phyloP scores from a whole-genome alignment of 176 grass and related monocot species.

The Metroxylon sagu region DNA sequence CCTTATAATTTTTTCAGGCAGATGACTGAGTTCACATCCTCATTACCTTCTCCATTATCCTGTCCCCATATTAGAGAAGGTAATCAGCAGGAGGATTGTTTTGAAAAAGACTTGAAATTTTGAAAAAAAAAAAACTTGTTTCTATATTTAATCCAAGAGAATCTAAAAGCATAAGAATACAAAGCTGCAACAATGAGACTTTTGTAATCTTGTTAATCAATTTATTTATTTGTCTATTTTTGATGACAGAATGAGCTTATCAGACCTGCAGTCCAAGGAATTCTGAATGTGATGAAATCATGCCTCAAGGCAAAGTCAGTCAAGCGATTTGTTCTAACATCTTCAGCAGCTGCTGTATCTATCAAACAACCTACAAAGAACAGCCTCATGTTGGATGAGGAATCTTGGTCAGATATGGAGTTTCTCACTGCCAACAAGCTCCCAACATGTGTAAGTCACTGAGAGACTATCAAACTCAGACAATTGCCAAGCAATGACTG shows the following conservation, averaged over 20 bases:
- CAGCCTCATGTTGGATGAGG: slow-evolving; percentile 48
- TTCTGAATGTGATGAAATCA: slow-evolving; percentile 57
- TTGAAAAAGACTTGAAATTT: too few species aligned
- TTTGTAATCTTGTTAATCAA: neutral
- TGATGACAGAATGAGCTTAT: slow-evolving; percentile 46
- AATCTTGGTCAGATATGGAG: slow-evolving; percentile 50
- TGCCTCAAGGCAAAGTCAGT: slow-evolving; percentile 55
- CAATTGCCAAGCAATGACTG: too few species aligned
- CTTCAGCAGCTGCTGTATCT: slow-evolving; percentile 43
- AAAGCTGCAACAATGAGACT: neutral
- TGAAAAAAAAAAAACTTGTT: too few species aligned
- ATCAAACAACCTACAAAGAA: slow-evolving; percentile 25
- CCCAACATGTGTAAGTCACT: slow-evolving; percentile 28
- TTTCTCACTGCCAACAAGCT: slow-evolving; percentile 25
- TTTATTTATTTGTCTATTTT: too few species aligned
- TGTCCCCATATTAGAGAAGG: too few species aligned
- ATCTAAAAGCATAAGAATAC: too few species aligned
- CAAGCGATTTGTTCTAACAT: slow-evolving; percentile 57
- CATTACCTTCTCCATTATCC: too few species aligned
- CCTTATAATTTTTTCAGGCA: too few species aligned
- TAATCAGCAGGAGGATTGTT: too few species aligned
- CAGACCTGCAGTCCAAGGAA: slow-evolving; percentile 31
- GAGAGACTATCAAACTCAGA: neutral
- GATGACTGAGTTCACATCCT: too few species aligned
- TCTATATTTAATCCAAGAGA: too few species aligned